A percentile compares a stretch with the other conserved stretches of the same genome.
Conservation (phyloP, 805 yeast species). For the Saccharomycopsis selenospora region DNA sequence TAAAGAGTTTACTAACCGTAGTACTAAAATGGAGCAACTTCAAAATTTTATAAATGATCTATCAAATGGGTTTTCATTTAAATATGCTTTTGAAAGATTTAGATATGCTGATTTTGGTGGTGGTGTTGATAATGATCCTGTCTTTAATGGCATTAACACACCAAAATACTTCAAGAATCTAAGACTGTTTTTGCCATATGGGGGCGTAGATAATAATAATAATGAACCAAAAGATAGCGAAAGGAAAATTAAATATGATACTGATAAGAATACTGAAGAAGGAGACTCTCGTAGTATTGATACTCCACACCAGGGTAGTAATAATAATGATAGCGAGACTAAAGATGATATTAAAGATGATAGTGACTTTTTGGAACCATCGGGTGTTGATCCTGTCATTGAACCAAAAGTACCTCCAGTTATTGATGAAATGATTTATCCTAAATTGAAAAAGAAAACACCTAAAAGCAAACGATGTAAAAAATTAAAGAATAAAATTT, state of each 20-base stretch:
- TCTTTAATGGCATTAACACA: slow-evolving; percentile 25
- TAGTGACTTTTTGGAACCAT: slow-evolving; percentile 39
- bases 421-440: slow-evolving; percentile 45
- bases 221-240: slow-evolving; percentile 30
- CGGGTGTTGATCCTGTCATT: slow-evolving; percentile 43
- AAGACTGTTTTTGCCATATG: too few species aligned
- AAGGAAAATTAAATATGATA: slow-evolving; percentile 21
- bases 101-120: slow-evolving; percentile 30
- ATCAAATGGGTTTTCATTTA: slow-evolving; percentile 40
- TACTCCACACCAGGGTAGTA: neutral
- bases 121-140: slow-evolving; percentile 23
- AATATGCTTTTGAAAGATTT: slow-evolving; percentile 45
- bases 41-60: slow-evolving; percentile 31
- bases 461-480: slow-evolving; percentile 4
- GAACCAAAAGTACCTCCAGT: slow-evolving; percentile 43
- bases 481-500: slow-evolving; percentile 23
- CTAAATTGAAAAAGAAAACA: slow-evolving; percentile 35
- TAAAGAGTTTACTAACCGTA: neutral
- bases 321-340: neutral
- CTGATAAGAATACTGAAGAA: neutral
- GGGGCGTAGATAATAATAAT: slow-evolving; percentile 31
- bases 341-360: slow-evolving; percentile 20
- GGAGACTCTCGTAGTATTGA: neutral
- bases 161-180: slow-evolving; percentile 27
- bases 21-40: slow-evolving; percentile 28